phyloP scores from a whole-genome alignment of 2,329 filamentous ascomycete species.

The Claviceps fusiformis region DNA sequence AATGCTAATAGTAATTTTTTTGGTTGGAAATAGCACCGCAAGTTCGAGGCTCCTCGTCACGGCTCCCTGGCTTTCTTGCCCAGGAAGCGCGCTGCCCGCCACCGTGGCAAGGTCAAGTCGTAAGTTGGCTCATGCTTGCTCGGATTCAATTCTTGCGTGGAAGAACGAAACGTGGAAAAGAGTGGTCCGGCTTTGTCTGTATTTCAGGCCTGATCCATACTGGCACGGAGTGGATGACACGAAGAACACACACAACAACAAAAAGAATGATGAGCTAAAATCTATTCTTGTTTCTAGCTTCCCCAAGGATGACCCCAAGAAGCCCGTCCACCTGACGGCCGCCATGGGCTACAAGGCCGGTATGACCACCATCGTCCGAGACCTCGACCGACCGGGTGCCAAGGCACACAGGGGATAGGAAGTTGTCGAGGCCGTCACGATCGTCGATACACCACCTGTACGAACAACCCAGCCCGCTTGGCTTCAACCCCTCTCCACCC shows the following conservation, averaged over 20 bases:
- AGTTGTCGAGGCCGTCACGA: constrained; percentile 74
- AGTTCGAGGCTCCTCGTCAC: constrained; percentile 80
- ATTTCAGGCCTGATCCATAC: too few relatives aligned
- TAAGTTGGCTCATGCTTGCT: constrained; percentile 35
- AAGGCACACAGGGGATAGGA: constrained; percentile 99
- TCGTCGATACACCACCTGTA: constrained; percentile 93
- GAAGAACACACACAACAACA: too few relatives aligned
- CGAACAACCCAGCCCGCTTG: constrained; percentile 72
- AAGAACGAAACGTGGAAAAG: background rate
- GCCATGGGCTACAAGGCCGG: constrained; percentile 99
- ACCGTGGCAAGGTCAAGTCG: constrained; percentile 98
- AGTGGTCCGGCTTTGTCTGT: too few relatives aligned
- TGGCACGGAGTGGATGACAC: too few relatives aligned
- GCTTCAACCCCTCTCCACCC: constrained; percentile 32
- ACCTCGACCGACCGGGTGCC: constrained; percentile 95
- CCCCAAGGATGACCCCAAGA: constrained; percentile 99
- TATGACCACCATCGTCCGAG: constrained; percentile 99
- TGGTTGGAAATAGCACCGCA: constrained; percentile 31
- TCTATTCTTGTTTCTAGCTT: constrained; percentile 45
- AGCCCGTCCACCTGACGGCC: constrained; percentile 96
- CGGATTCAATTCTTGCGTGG: background rate
- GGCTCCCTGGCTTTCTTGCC: constrained; percentile 82
- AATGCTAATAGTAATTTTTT: constrained; percentile 6
- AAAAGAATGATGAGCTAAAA: too few relatives aligned
- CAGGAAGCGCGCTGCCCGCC: constrained; percentile 83